Evolutionary conservation across 225 moss, liverwort and hornwort genomes (phyloP).

Genomic region (Pseudoscleropodium purum): DNA sequence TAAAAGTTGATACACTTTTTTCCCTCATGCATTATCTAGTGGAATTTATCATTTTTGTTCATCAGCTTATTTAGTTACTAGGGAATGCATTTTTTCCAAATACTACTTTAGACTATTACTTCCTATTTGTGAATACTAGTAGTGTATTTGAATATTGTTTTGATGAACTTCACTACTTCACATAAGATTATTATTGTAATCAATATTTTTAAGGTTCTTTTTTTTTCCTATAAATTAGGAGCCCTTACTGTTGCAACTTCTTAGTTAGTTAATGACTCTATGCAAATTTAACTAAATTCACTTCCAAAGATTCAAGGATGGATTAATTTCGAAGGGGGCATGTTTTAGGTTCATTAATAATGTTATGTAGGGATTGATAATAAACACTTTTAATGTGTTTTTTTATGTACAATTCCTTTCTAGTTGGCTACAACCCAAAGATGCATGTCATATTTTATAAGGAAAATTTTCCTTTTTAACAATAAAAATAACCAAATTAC

Average conservation of each 20-base stretch:
- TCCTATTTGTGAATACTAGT: no score
- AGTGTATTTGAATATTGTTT: background rate
- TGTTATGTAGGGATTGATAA: background rate
- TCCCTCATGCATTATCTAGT: background rate
- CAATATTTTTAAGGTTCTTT: fast-evolving
- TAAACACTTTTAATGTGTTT: background rate
- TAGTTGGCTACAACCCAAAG: background rate
- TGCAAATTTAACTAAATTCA: background rate
- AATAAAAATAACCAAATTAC: background rate
- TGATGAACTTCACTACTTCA: background rate
- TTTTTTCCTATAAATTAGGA: background rate
- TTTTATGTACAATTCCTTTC: background rate
- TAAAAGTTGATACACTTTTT: background rate
- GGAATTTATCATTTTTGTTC: background rate
- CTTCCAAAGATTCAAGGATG: fast-evolving
- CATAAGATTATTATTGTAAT: background rate
- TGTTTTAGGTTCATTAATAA: background rate
- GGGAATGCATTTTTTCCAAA: background rate
- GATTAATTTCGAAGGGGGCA: background rate
- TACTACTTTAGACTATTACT: no score
- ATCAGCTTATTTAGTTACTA: background rate
- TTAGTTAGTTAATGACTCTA: background rate
- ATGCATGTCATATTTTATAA: fast-evolving
- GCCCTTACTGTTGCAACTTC: fast-evolving
- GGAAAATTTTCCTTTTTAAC: background rate